Base-by-base conservation (phyloP, 2,329 filamentous ascomycete species). In the Sphaceloma murrayae region DNA sequence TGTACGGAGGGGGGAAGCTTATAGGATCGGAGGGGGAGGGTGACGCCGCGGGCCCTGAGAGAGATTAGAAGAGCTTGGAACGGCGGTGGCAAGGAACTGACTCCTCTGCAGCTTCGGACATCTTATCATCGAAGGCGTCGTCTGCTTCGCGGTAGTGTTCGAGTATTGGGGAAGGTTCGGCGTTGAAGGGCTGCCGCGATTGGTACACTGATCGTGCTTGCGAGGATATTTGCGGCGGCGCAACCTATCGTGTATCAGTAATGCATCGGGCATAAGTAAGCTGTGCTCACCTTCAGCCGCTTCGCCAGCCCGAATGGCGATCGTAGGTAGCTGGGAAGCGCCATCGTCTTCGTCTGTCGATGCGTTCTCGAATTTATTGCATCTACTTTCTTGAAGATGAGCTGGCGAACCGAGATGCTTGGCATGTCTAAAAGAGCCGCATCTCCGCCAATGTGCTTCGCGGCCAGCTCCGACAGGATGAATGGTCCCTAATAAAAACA, bases 231-330 rank as follows among this genome's bases (percentile, higher is more conserved):
- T 44, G 43, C 32, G 46, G 48, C 22, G 49, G 46, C 43, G 43
- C 51, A 45, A 51, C 36, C 49, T 51, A 36, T 22, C 22, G 22
- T 21, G 33, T 14, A 21, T 14, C 16, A 8, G 11, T 8, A 17
- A n/a, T 11, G 4, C 5, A 4, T 17, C 11, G 9, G 11, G 2
- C 8, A 8, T 7, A 27, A 8, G 34, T 42, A 16, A n/a, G n/a
- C n/a, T n/a, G n/a, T n/a, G n/a, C 54, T 45, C 49, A 69, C 67
- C 57, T 61, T 64, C 29, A 63, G 51, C 50, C 67, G 58, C 57
- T 68, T 70, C 18, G 58, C 57, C 13, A 64, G 57, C 51, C 62
- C 60, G 49, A 66, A 51, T 5, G 69, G 58, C 39, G 67, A 65
- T 54, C 66, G 59, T 50, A 62, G 54, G 59, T 63, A 67, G 51